Evolutionary conservation across 768 basidiomycete species (phyloP), one percentile per base, ranked within the genome.

Genomic region (Naematelia aurantialba): DNA sequence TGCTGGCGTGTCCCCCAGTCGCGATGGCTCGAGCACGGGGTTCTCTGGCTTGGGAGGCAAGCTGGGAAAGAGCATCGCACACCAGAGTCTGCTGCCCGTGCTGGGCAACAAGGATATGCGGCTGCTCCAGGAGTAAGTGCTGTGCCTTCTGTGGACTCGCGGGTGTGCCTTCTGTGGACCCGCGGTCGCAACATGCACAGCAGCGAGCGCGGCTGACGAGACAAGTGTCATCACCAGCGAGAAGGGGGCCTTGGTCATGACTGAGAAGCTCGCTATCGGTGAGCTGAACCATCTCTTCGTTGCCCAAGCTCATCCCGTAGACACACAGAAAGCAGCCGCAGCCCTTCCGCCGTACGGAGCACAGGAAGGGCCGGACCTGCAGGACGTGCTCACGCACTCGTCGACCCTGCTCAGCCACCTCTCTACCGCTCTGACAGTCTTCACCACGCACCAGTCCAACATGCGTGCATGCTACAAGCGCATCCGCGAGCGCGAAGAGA

Each of bases 401-500:
- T 81, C 85, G 1, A 82, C 82, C 1, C 78, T 96, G 11, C 79
- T 90, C 13, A 75, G 81, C 1, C 85, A 88, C 62, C 87, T 87
- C 68, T 82, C 87, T 1, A 77, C 81, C 8, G 86, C 89, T 0
- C 78, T 92, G 1, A 79, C 82, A 8, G 82, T 83, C 30, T 91
- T 87, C 75, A 86, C 89, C 0, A 79, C 81, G 1, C 86, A 88
- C 61, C 87, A 88, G 44, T 83, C 85, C 47, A 78, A 81, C 4
- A 83, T 93, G 52, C 83, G 89, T 10, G 79, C 79, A 19, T 84
- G 86, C 50, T 84, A 90, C 81, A 96, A 97, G 75, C 78, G 83
- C 4, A 84, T 97, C 52, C 85, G 92, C 29, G 85, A 89, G 8
- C 82, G 86, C 5, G 92, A 97, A 74, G 92, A 97, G 72, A 81